These are phyloP conservation scores for Coemansia sp. DNA, from an alignment of 192 early-diverging fungal species.

Conservation along the genomic window DNA sequence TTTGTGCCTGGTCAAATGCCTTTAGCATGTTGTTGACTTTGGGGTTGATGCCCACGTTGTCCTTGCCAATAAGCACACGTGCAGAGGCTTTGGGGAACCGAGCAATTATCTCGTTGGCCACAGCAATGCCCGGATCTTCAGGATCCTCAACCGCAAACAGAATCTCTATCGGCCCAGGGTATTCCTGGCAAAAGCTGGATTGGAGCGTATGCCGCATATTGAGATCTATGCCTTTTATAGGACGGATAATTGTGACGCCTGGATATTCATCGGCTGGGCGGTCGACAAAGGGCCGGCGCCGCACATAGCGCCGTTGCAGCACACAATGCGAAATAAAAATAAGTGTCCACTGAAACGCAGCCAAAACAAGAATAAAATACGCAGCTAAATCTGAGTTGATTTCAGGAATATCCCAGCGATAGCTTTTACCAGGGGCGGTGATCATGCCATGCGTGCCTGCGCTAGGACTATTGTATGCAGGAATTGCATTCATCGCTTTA, in stretches of 20 bases:
- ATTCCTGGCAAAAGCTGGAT: slow-evolving; percentile 84
- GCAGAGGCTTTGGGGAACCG: slow-evolving; percentile 73
- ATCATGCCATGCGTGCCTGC: slow-evolving; percentile 11
- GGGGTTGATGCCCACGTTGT: slow-evolving; percentile 84
- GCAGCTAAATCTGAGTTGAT: slow-evolving; percentile 17
- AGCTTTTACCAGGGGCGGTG: not conserved
- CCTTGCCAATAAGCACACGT: slow-evolving; percentile 76
- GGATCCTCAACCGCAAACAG: slow-evolving; percentile 82
- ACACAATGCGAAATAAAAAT: slow-evolving; percentile 41
- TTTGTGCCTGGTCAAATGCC: slow-evolving; percentile 70
- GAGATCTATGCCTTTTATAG: slow-evolving; percentile 88
- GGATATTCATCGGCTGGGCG: slow-evolving; percentile 53
- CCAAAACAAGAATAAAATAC: slow-evolving; percentile 22
- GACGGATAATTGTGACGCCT: slow-evolving; percentile 88
- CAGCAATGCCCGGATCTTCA: slow-evolving; percentile 76
- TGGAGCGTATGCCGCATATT: slow-evolving; percentile 78
- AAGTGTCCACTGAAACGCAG: slow-evolving; percentile 26
- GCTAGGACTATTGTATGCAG: slow-evolving; percentile 24
- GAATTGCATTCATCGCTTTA: slow-evolving; percentile 3
- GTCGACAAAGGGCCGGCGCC: slow-evolving; percentile 29
- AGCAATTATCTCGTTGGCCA: slow-evolving; percentile 68
- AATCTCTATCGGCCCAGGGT: slow-evolving; percentile 79
- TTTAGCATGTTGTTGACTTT: slow-evolving; percentile 94
- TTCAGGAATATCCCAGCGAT: slow-evolving; percentile 1
- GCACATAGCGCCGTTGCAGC: slow-evolving; percentile 48